Base-by-base conservation (phyloP, 768 basidiomycete species). In the Amanita thiersii region DNA sequence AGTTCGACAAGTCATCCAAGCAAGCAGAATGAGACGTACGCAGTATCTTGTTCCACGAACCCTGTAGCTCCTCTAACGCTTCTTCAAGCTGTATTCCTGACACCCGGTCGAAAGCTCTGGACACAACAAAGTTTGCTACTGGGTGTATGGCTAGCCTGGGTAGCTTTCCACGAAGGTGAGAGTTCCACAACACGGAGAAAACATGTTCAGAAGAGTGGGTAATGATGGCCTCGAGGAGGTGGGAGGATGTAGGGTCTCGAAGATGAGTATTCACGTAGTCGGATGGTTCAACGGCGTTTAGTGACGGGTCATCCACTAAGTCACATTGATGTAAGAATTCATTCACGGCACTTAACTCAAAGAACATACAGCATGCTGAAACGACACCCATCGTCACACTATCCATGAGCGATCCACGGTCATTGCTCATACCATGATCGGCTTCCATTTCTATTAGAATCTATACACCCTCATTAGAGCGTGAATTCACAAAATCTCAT, bases 71-170 rank as follows among this genome's bases (percentile, higher is more conserved):
- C n/a, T 59, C 51, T 33, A 80, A 70, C 11, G 76, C 67, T 4
- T 62, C 66, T 1, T 58, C 56, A 24, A 97, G 55, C 46, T 85
- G 77, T 3, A 63, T 60, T 12, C 60, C 65, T n/a, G 72, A 65
- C 9, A 80, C 57, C 34, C 87, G 68, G 37, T 77, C 76, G 19
- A 93, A 49, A 0, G 82, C 86, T 56, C 79, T 83, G 0, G 92
- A 84, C 3, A 92, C 69, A 15, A 97, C 92, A 52, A 91, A 99
- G 55, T 98, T 99, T 9, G 88, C 91, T 2, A 93, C 86, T 2
- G 93, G 90, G 59, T 99, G 94, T 14, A 72, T 66, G 12, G 85
- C 80, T 20, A 96, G 65, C 43, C 82, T 74, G 2, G 71, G 60
- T 26, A 96, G 65, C 47, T 81, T 79, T n/a, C 78, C 79, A 32